Percentiles rank a stretch among this genome's conserved stretches.
phyloP scores from a whole-genome alignment of 345 rosid genomes.

The Lumnitzera racemosa region DNA sequence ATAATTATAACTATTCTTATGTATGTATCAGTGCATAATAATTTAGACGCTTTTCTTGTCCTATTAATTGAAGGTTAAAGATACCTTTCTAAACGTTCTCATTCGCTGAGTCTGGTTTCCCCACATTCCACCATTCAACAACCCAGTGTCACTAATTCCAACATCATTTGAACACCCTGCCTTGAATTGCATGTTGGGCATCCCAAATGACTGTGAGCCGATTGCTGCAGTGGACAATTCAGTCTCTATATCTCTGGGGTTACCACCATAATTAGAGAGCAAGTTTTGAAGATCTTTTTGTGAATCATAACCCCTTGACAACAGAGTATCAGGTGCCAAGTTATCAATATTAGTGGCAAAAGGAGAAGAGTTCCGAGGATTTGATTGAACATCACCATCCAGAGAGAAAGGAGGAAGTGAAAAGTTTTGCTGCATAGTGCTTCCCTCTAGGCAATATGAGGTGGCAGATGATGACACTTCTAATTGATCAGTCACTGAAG shows the following conservation, averaged over 20 bases:
- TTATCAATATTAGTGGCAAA: conserved; percentile 54
- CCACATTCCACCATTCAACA: conserved; percentile 77
- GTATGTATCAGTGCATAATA: too few species aligned
- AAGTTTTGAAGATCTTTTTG: conserved; percentile 94
- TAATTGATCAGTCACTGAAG: conserved; percentile 58
- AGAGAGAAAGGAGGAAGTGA: conserved; percentile 63
- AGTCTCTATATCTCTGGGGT: conserved; percentile 76
- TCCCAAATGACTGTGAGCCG: conserved; percentile 85
- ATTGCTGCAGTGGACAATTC: conserved; percentile 83
- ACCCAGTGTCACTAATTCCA: conserved; percentile 65
- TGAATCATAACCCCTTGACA: conserved; percentile 82
- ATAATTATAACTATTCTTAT: too few species aligned
- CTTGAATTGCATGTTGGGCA: conserved; percentile 73
- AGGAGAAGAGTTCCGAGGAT: conserved; percentile 56
- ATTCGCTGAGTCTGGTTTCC: conserved; percentile 74
- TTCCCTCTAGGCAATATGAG: conserved; percentile 78
- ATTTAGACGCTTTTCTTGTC: too few species aligned
- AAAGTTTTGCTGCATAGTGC: conserved; percentile 66
- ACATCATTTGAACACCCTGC: conserved; percentile 69
- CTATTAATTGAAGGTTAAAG: not conserved
- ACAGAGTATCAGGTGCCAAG: conserved; percentile 66
- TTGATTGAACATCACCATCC: conserved; percentile 71
- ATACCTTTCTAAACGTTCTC: conserved; percentile 95
- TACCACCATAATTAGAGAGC: conserved; percentile 72
- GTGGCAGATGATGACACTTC: conserved; percentile 94